Base-by-base conservation (phyloP, 78 protist species). In the Dictyostelium capitatum region DNA sequence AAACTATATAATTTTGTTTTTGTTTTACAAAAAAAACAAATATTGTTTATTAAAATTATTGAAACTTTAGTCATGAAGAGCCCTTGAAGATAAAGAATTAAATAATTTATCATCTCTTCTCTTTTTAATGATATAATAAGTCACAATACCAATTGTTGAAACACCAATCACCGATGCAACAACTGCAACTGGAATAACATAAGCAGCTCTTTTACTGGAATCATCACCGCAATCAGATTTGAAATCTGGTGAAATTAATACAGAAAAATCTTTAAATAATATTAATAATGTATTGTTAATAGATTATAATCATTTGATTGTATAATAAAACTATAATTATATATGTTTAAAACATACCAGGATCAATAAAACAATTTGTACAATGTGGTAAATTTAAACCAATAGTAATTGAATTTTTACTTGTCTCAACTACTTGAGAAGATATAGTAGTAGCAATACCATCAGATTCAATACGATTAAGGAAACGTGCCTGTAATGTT, bases 361-460 rank as follows among this genome's bases (percentile, higher is more conserved):
- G 91, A 73, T 83, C 91, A 28, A 83, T 25, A 10, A 32, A 17
- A 73, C 67, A 50, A 17, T 23, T 32, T 7, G 5, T 32, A n/a
- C 80, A 70, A 41, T 53, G 51, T n/a, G 91, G 91, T 51, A 83
- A 54, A 14, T 28, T 73, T 19, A 83, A 72, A 17, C 82, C 91
- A 56, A 73, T 6, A 4, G 28, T 41, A n/a, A 73, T 53, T 12
- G 62, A 19, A 50, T 41, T 73, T 8, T 23, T 28, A 43, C 43
- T 83, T 50, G 14, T 4, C 23, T 51, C 19, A 15, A 73, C 37
- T 14, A 73, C 43, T n/a, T 54, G 6, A 14, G 80, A 51, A 4
- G 74, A 23, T 4, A 51, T 25, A 15, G 19, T 53, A 7, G 82
- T 46, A 20, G 91, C 73, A 19, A 37, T 23, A 23, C 82, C 82